Evolutionary conservation across 164 flowering plant species (phyloP), one percentile per base, ranked within the genome.

Genomic region (Nelumbo lutea): DNA sequence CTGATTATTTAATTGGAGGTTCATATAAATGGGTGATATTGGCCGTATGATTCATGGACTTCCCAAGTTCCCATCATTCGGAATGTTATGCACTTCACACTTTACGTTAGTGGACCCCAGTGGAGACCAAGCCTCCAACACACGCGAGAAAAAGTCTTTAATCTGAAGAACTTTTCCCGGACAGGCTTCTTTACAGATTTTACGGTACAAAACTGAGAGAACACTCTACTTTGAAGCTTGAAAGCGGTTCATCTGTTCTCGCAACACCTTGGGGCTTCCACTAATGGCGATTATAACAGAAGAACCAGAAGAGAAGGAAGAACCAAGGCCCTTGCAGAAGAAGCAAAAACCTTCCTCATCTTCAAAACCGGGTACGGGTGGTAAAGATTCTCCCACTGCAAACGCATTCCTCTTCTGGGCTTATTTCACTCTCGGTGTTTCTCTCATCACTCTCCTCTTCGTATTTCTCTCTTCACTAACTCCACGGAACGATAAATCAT

Each of bases 381-480:
- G 38, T 3, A 42, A 11, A 9, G 52, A 62, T 13, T 57, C 72
- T 14, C 66, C 75, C 42, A 64, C 76, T 44, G 68, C 72, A 11
- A 83, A 80, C 67, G 87, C 94, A 0, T 94, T 94, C 59, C 69
- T 71, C 2, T 94, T 94, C 83, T 91, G 97, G 95, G 90, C 83
- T 73, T 85, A 88, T 76, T 84, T 94, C 79, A 88, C 91, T n/a
- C 14, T 87, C 53, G 27, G 66, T 11, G 84, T 88, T 68, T 84
- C 98, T 42, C 77, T 90, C 43, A 42, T 86, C 66, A 83, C 97
- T 1, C 65, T 85, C 51, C 5, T 83, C 70, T 82, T 81, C 61
- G 69, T 80, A 11, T 70, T 73, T 40, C 59, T 86, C 70, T 77
- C 86, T 46, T 79, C 80, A 44, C 73, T 82, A 58, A 58, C 80